phyloP scores from a whole-genome alignment of 176 grass and related monocot species.

The Zea luxurians region DNA sequence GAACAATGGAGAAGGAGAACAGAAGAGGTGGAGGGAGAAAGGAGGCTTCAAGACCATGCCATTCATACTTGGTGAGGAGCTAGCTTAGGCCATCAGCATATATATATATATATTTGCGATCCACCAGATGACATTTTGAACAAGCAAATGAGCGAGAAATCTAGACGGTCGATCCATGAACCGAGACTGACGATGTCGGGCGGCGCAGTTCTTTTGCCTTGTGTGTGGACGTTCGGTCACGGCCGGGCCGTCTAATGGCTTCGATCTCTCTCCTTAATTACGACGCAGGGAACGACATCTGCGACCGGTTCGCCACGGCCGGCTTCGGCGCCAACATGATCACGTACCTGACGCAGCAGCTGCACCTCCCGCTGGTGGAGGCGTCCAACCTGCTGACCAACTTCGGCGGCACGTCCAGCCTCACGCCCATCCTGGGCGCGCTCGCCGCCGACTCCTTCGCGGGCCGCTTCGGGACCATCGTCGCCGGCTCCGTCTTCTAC shows the following conservation, averaged over 20 bases:
- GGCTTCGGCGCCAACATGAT: constrained; percentile 76
- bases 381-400: constrained; percentile 70
- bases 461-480: constrained; percentile 82
- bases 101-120: not conserved
- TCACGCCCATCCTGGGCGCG: constrained; percentile 71
- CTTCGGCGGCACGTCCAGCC: constrained; percentile 63
- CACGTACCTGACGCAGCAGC: constrained; percentile 69
- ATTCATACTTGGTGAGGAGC: constrained; percentile 67
- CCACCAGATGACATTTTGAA: not conserved
- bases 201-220: not conserved
- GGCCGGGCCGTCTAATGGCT: not conserved
- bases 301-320: constrained; percentile 54
- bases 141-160: not conserved
- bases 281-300: constrained; percentile 75
- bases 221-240: not conserved
- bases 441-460: constrained; percentile 78
- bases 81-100: not conserved
- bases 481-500: constrained; percentile 61
- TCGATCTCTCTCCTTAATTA: no score
- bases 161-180: not conserved
- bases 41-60: constrained; percentile 83
- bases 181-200: not conserved
- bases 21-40: constrained; percentile 39
- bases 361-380: constrained; percentile 69
- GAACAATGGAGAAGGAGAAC: constrained; percentile 29